Evolutionary conservation across 2,329 filamentous ascomycete species (phyloP), one percentile per base, ranked within the genome.

Genomic region (Sphaerulina musiva): DNA sequence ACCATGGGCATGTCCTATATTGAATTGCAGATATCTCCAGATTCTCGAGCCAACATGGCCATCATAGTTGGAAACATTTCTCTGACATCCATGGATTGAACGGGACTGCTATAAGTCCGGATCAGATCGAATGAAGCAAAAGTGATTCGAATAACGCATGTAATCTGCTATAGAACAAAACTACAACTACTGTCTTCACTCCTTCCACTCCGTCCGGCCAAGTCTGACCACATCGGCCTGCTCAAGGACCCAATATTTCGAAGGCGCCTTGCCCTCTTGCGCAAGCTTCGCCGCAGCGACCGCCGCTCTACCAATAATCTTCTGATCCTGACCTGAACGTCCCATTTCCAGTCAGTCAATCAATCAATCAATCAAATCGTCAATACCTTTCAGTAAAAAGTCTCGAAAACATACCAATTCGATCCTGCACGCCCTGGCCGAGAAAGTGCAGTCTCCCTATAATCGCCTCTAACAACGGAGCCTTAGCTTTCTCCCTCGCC

Each of bases 381-480:
- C 6, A 32, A 36, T 20, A 4, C 20, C 20, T 20, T 20, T 17
- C 14, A 17, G 14, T 17, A 20, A 20, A 20, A 20, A 20, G 20
- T 20, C 20, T 20, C 20, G 14, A 20, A 20, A 29, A 51, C 58
- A 14, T 43, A 60, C 56, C 58, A 17, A 59, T 47, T 10, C 47
- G 42, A 40, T 61, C 59, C 36, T 59, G 59, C 11, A 61, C 32
- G 12, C 26, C 51, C 11, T 40, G 56, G 41, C 56, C 55, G 20
- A 60, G 50, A 26, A 48, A 54, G 32, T 59, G 54, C 45, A 59
- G 23, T n/a, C 46, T 55, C 12, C 49, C 31, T 23, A 61, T 58
- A 34, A 62, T 32, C 45, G 59, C 61, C 54, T 69, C 67, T 8
- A 48, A 42, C 26, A 54, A 51, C 11, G 51, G 46, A 34, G 51